These are phyloP conservation scores for Starmerella tilneyi DNA, from an alignment of 805 yeast genomes.

Conservation along the genomic window DNA sequence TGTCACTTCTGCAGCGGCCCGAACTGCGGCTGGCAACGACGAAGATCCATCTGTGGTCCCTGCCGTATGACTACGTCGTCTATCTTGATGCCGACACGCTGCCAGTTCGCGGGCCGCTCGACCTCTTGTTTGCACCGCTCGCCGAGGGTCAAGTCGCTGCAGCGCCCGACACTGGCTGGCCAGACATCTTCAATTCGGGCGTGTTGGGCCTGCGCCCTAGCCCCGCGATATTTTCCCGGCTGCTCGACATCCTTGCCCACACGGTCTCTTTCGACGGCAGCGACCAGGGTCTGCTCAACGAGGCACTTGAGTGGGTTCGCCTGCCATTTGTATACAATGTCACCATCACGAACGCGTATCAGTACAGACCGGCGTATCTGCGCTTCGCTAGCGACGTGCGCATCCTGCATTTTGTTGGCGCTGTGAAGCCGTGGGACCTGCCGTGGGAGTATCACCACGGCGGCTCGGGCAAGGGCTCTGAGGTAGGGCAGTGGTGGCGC, in stretches of 20 bases:
- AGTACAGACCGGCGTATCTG: slow-evolving; percentile 59
- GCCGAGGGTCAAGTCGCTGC: slow-evolving; percentile 32
- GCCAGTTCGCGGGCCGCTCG: slow-evolving; percentile 33
- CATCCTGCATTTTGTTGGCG: slow-evolving; percentile 34
- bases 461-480: neutral
- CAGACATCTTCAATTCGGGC: slow-evolving; percentile 80
- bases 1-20: slow-evolving; percentile 37
- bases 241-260: slow-evolving; percentile 30
- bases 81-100: slow-evolving; percentile 49
- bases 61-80: slow-evolving; percentile 36
- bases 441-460: too few relatives aligned
- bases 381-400: slow-evolving; percentile 40
- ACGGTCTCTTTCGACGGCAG: slow-evolving; percentile 67
- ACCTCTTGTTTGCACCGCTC: slow-evolving; percentile 20
- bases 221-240: slow-evolving; percentile 34
- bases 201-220: slow-evolving; percentile 53
- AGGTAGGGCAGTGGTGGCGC: slow-evolving; percentile 11
- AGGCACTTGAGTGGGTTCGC: slow-evolving; percentile 48
- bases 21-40: slow-evolving; percentile 41
- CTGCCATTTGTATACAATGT: slow-evolving; percentile 79
- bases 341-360: slow-evolving; percentile 49
- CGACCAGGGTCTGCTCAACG: slow-evolving; percentile 82
- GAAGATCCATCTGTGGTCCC: slow-evolving; percentile 48
- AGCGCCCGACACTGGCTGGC: slow-evolving; percentile 82
- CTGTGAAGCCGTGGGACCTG: slow-evolving; percentile 34